These are phyloP conservation scores for Rhizopogon sp. DNA, from an alignment of 768 basidiomycete genomes.

Conservation along the genomic window DNA sequence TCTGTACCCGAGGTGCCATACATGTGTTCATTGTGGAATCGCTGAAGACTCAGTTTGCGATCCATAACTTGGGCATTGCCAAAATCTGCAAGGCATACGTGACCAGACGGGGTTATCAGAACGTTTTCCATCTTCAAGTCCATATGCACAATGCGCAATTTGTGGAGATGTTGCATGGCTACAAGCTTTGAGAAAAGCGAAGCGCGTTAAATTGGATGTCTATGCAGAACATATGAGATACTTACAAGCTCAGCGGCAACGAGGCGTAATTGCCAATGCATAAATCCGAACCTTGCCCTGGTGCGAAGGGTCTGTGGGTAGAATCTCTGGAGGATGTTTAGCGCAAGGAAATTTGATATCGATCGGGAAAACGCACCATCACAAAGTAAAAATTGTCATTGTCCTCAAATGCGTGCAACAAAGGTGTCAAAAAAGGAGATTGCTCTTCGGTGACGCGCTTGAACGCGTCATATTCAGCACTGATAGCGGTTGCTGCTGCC, in stretches of 20 bases:
- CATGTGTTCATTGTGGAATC: not conserved
- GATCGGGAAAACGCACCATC: constrained; percentile 4
- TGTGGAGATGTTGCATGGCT: constrained; percentile 9
- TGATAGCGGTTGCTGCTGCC: not conserved
- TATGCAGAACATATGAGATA: not conserved
- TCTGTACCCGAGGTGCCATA: constrained; percentile 27
- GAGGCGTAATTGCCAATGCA: constrained; percentile 9
- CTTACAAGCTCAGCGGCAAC: constrained; percentile 13
- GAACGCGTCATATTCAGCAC: not conserved
- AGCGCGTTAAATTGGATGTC: not conserved
- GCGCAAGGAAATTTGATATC: not conserved
- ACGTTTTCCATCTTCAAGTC: constrained; percentile 53
- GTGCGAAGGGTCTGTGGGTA: constrained; percentile 8
- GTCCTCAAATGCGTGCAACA: constrained; percentile 8
- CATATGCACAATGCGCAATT: constrained; percentile 35
- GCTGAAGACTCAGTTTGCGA: not conserved
- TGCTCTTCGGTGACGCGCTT: not conserved
- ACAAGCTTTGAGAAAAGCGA: constrained; percentile 1
- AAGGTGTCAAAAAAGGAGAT: constrained; percentile 9
- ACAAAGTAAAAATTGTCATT: constrained; percentile 10
- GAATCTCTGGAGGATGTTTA: constrained; percentile 3
- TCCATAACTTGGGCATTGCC: constrained; percentile 12
- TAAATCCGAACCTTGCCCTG: not conserved
- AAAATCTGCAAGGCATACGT: constrained; percentile 11
- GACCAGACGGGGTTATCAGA: constrained; percentile 27